Evolutionary conservation across 306 rosid species (phyloP).

Genomic region (Lupinus albus): DNA sequence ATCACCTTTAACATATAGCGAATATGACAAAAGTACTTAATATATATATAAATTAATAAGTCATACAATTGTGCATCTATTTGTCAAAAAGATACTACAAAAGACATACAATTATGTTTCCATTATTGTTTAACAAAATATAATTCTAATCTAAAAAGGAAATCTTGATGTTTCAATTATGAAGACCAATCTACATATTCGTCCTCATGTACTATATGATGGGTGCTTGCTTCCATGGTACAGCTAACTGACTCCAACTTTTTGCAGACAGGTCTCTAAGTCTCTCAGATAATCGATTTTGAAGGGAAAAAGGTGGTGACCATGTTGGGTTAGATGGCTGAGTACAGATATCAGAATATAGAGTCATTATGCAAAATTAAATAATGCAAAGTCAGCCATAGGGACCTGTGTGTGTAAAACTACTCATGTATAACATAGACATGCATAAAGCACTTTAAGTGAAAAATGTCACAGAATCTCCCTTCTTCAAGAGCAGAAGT

Average conservation of each 20-base stretch:
- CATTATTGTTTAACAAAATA: too few relatives aligned
- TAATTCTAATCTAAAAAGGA: too few relatives aligned
- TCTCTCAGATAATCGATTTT: conserved; percentile 69
- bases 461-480: conserved; percentile 89
- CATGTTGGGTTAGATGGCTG: conserved; percentile 81
- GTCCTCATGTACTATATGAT: too few relatives aligned
- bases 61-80: too few relatives aligned
- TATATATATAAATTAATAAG: too few relatives aligned
- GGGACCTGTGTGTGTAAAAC: conserved; percentile 7
- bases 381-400: conserved; percentile 32
- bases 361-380: conserved; percentile 41
- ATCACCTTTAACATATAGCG: too few relatives aligned
- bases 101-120: too few relatives aligned
- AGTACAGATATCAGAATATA: conserved; percentile 45
- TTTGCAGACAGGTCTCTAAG: conserved; percentile 73
- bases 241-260: conserved; percentile 95
- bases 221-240: conserved; percentile 98
- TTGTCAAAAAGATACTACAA: too few relatives aligned
- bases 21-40: too few relatives aligned
- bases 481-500: conserved; percentile 90
- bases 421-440: conserved; percentile 29
- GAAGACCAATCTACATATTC: too few relatives aligned
- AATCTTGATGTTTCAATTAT: too few relatives aligned
- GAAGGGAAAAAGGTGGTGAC: conserved; percentile 67
- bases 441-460: conserved; percentile 35